Conservation (phyloP, 352 stramenopile species). For the Thalassiosira mediterranea region DNA sequence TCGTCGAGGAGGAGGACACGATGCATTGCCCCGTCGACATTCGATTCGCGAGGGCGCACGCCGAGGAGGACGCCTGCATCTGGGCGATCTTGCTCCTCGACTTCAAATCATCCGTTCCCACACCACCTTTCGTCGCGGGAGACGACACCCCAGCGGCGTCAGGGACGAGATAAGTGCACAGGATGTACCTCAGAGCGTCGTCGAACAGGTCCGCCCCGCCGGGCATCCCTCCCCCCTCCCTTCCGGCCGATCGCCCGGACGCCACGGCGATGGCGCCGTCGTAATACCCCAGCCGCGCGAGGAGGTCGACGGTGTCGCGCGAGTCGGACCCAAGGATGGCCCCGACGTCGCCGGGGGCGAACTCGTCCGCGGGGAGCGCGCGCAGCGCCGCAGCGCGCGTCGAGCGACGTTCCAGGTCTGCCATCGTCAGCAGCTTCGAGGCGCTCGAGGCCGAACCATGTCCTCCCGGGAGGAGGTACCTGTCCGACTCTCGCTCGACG, state of each 20-base stretch:
- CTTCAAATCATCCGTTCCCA: constrained; percentile 23
- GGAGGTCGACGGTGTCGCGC: constrained; percentile 50
- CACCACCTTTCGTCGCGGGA: neutral
- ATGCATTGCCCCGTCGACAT: neutral
- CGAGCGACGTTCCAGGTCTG: constrained; percentile 57
- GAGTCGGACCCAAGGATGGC: constrained; percentile 51
- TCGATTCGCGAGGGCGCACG: constrained; percentile 7
- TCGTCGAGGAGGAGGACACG: constrained; percentile 6
- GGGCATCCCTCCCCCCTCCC: constrained; percentile 26
- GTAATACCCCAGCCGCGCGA: constrained; percentile 71
- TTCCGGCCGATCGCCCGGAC: constrained; percentile 36
- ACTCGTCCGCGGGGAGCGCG: constrained; percentile 60
- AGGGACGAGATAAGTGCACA: constrained; percentile 67
- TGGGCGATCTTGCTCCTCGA: constrained; percentile 50
- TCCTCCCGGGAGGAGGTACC: constrained; percentile 36
- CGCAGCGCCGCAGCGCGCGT: constrained; percentile 53
- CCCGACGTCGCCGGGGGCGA: constrained; percentile 36
- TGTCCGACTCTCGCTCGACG: constrained; percentile 26
- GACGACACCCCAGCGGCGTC: constrained; percentile 22
- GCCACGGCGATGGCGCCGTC: constrained; percentile 64
- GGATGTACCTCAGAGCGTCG: constrained; percentile 60
- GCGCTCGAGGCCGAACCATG: constrained; percentile 6
- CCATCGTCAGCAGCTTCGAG: constrained; percentile 47
- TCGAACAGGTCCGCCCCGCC: constrained; percentile 65
- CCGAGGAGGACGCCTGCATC: constrained; percentile 39